Base-by-base conservation (phyloP, 2,329 filamentous ascomycete genomes). In the Diaporthe aspalathi region DNA sequence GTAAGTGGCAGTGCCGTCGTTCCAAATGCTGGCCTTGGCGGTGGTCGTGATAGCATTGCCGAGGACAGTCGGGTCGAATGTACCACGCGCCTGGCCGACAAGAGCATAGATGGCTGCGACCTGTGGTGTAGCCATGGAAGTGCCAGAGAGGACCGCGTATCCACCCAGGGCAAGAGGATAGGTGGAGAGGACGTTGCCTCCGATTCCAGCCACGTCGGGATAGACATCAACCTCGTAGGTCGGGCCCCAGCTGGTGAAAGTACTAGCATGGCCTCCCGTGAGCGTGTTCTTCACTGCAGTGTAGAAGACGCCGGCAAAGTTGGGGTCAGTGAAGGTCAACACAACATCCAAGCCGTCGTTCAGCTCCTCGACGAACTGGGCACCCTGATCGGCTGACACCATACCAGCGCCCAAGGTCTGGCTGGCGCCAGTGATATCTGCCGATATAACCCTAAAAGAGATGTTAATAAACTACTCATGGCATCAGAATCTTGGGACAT, bases 231-330 rank as follows among this genome's bases (percentile, higher is more conserved):
- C 77, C 60, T 67, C 76, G 27, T 73, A 74, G 73, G 50, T 72
- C 38, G 53, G 76, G 72, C 29, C 75, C 75, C 74, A 78, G 54
- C 71, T 70, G 6, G 75, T 75, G 66, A 71, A 77, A 43, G 75
- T 76, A 65, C 76, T 76, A 68, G 76, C 72, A 50, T 73, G 67
- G 5, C 88, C 88, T 2, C 85, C 87, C 0, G 83, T 86, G 0
- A 75, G 65, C 3, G 74, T 78, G 76, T 87, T 87, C 40, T 69
- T 45, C 24, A 74, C 68, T 20, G 78, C 45, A 27, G 52, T 29
- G 17, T 47, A 63, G 27, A 45, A 40, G 17, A 47, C 20, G 2
- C 38, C 45, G 2, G 72, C 69, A 2, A 16, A 20, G 24, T 27
- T 14, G 45, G 70, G 73, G 9, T 75, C 71, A 0, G 57, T 66